A percentile compares a stretch with the other conserved stretches of the same genome.
These are phyloP conservation scores for Aspergillus puulaauensis DNA, from an alignment of 2,329 filamentous ascomycete genomes.

Conservation along the genomic window DNA sequence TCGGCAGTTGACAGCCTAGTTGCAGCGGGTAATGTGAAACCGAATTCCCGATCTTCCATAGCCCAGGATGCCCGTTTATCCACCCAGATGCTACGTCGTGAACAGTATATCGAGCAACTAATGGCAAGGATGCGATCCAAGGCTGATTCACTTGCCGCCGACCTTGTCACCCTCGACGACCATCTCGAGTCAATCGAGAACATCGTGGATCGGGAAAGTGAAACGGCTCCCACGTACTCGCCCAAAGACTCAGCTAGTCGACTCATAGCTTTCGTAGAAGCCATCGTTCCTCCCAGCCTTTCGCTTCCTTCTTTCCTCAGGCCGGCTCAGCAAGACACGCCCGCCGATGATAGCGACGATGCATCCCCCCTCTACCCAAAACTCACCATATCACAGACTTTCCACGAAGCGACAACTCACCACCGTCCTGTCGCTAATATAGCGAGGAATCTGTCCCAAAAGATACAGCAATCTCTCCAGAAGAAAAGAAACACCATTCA, in stretches of 20 bases:
- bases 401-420: conserved; percentile 26
- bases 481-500: conserved; percentile 1
- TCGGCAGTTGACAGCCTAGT: conserved; percentile 36
- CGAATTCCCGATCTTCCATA: conserved; percentile 7
- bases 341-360: not conserved
- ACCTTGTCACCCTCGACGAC: conserved; percentile 34
- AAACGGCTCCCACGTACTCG: not conserved
- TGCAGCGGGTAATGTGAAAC: conserved; percentile 17
- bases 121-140: conserved; percentile 33
- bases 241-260: not conserved
- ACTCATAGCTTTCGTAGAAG: conserved; percentile 6
- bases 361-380: not conserved
- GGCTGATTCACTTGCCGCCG: conserved; percentile 27
- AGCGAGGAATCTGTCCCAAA: conserved; percentile 25
- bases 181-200: conserved; percentile 34
- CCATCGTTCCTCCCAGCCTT: conserved; percentile 5
- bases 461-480: conserved; percentile 22
- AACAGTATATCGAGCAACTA: conserved; percentile 34
- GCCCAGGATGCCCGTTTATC: conserved; percentile 29
- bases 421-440: conserved; percentile 29
- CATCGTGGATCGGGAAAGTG: conserved; percentile 26
- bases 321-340: not conserved
- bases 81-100: conserved; percentile 30
- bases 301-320: conserved; percentile 9
- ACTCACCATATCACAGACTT: conserved; percentile 13